phyloP scores from a whole-genome alignment of 352 stramenopile species.

The Globisporangium nagaii region DNA sequence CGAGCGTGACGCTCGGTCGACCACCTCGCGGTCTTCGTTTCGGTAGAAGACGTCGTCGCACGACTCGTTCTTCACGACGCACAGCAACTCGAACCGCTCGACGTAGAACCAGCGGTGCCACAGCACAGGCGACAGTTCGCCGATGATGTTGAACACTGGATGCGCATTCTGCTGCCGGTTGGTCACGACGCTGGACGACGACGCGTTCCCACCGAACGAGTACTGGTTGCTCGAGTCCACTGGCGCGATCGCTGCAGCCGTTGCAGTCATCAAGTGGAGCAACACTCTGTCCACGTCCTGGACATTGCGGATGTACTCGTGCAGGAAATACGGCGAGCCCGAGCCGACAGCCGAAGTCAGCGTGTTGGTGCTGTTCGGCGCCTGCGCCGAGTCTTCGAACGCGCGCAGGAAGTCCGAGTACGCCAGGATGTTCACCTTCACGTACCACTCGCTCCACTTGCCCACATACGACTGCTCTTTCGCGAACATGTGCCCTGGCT shows the following conservation, averaged over 20 bases:
- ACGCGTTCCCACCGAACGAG: conserved; percentile 52
- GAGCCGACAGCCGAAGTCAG: not conserved
- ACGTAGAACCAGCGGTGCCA: conserved; percentile 90
- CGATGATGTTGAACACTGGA: conserved; percentile 88
- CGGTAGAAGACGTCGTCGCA: conserved; percentile 66
- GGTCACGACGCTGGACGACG: conserved; percentile 17
- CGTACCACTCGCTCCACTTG: conserved; percentile 74
- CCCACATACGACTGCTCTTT: conserved; percentile 32
- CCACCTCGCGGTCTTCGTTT: conserved; percentile 24
- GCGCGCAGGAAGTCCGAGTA: conserved; percentile 76
- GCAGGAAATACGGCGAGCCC: conserved; percentile 45
- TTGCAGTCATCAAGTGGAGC: conserved; percentile 79
- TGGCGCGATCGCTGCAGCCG: conserved; percentile 34
- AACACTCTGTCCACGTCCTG: conserved; percentile 84
- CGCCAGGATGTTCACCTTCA: conserved; percentile 83
- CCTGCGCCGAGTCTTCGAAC: conserved; percentile 64
- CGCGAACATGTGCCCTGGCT: conserved; percentile 22
- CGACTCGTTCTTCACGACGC: conserved; percentile 61
- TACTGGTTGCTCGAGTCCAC: conserved; percentile 47
- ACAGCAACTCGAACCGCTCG: conserved; percentile 81
- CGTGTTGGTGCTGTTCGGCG: conserved; percentile 4
- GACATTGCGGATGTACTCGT: conserved; percentile 81
- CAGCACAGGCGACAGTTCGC: conserved; percentile 76
- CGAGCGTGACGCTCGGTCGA: conserved; percentile 26
- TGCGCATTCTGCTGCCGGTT: conserved; percentile 50